These are phyloP conservation scores for Mentha longifolia DNA, from an alignment of 257 asterid genomes.

Conservation along the genomic window DNA sequence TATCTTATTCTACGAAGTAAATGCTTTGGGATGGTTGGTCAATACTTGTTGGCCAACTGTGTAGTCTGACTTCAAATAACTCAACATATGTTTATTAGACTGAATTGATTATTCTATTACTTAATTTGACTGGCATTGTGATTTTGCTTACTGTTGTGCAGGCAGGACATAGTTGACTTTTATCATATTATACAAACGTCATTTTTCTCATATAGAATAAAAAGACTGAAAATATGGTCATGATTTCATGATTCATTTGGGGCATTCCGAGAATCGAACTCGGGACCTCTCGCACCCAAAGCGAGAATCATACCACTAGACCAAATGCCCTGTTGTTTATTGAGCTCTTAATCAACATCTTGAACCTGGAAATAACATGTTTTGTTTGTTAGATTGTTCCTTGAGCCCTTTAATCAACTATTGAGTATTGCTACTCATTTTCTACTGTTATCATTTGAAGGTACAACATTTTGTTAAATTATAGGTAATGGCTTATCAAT, in stretches of 20 bases:
- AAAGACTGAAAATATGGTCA: background rate
- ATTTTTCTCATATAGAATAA: background rate
- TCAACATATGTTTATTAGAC: background rate
- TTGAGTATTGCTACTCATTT: background rate
- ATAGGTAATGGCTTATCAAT: background rate
- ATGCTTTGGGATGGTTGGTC: background rate
- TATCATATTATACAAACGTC: background rate
- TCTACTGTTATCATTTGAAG: background rate
- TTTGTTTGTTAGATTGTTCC: background rate
- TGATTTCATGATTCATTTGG: background rate
- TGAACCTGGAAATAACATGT: background rate
- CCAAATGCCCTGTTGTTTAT: conserved; percentile 62
- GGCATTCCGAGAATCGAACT: conserved; percentile 34
- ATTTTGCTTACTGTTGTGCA: background rate
- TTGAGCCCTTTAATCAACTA: background rate
- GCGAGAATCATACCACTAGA: conserved; percentile 39
- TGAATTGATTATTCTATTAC: background rate
- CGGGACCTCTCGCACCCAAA: conserved; percentile 37
- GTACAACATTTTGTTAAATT: background rate
- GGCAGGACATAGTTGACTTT: background rate
- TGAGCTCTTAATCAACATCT: background rate
- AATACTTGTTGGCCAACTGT: background rate
- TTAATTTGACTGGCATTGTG: background rate
- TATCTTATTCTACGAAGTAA: background rate
- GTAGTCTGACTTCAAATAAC: background rate